Evolutionary conservation across 1,284 basidiomycete species (phyloP).

Genomic region (Ganoderma multipileum): DNA sequence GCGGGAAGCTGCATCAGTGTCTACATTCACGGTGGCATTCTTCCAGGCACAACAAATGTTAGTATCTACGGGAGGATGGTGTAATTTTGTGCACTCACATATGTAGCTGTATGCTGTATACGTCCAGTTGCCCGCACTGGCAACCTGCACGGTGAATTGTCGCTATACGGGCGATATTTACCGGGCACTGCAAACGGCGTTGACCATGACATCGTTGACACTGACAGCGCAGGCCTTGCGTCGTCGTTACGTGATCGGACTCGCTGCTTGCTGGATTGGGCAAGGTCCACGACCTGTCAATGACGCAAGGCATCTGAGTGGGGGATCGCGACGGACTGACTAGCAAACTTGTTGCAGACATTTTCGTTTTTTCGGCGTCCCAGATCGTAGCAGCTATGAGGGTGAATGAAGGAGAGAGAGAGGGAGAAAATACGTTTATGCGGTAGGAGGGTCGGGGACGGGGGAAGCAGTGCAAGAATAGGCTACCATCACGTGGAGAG

Average conservation of each 20-base stretch:
- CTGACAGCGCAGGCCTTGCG: background rate
- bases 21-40: too few relatives aligned
- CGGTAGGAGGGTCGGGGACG: background rate
- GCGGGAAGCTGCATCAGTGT: too few relatives aligned
- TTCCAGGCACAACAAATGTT: background rate
- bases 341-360: background rate
- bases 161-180: background rate
- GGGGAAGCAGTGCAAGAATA: conserved; percentile 1
- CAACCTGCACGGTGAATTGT: background rate
- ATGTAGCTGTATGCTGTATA: background rate
- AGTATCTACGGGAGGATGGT: background rate
- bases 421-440: background rate
- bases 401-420: background rate
- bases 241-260: background rate
- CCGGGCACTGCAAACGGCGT: background rate
- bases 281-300: background rate
- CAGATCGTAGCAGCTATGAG: background rate
- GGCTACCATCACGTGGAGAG: conserved; percentile 12
- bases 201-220: background rate
- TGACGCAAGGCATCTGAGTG: background rate
- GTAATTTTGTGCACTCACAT: background rate
- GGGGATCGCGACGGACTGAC: background rate
- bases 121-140: background rate
- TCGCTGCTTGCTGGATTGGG: background rate
- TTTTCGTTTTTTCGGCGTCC: background rate